Percentiles rank a stretch among this genome's conserved stretches.
Conservation (phyloP, 805 yeast species). For the Saturnispora galanensis region DNA sequence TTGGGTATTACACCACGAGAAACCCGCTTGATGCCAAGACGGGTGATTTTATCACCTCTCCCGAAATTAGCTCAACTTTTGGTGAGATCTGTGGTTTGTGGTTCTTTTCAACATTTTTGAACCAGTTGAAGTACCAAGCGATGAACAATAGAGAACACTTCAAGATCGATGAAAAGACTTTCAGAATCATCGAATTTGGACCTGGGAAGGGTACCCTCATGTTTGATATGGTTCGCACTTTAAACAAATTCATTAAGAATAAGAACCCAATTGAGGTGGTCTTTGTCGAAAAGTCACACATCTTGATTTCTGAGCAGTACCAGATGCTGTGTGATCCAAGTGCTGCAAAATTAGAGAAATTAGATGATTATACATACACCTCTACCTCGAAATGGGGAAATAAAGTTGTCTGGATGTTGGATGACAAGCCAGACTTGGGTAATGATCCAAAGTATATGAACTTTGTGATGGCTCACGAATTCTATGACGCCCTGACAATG, state of each 20-base stretch:
- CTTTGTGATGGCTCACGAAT: slow-evolving; percentile 73
- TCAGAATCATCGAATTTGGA: slow-evolving; percentile 66
- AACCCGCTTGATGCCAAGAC: slow-evolving; percentile 43
- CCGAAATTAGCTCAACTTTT: slow-evolving; percentile 79
- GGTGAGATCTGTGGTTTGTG: slow-evolving; percentile 81
- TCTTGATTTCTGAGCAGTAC: slow-evolving; percentile 49
- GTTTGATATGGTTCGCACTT: slow-evolving; percentile 47
- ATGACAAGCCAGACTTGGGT: slow-evolving; percentile 42
- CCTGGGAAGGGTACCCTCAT: slow-evolving; percentile 80
- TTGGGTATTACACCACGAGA: slow-evolving; percentile 70
- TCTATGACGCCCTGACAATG: slow-evolving; percentile 79
- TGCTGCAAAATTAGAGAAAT: slow-evolving; percentile 10
- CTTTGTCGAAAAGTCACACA: slow-evolving; percentile 64
- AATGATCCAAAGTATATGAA: slow-evolving; percentile 31
- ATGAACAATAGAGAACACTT: slow-evolving; percentile 14
- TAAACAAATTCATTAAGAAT: slow-evolving; percentile 31
- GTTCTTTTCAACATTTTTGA: slow-evolving; percentile 47
- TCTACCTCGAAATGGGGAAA: slow-evolving; percentile 44
- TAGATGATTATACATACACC: slow-evolving; percentile 27
- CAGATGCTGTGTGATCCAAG: slow-evolving; percentile 34
- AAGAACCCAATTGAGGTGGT: slow-evolving; percentile 35
- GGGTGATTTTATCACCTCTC: slow-evolving; percentile 80
- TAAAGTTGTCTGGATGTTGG: slow-evolving; percentile 42
- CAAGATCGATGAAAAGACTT: slow-evolving; percentile 19
- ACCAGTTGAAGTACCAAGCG: slow-evolving; percentile 41